These are phyloP conservation scores for Diplodia scrobiculata DNA, from an alignment of 2,329 filamentous ascomycete genomes.

Conservation along the genomic window DNA sequence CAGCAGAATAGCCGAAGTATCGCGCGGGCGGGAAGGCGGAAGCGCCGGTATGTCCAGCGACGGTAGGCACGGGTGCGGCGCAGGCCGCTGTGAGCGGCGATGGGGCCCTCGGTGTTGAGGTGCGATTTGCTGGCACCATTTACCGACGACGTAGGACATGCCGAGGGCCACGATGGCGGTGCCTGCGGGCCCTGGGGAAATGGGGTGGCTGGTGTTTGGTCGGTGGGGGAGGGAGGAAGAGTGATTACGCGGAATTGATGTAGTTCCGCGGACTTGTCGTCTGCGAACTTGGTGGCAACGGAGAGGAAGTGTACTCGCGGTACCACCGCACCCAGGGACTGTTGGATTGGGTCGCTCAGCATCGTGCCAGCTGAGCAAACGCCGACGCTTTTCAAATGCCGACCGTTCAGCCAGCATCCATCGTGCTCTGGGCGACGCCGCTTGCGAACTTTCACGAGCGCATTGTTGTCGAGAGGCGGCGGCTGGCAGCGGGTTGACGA, in stretches of 20 bases:
- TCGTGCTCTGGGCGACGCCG: slow-evolving; percentile 3
- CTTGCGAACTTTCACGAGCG: background rate
- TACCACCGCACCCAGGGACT: slow-evolving; percentile 36
- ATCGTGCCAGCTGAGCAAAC: background rate
- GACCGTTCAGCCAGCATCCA: background rate
- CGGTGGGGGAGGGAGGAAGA: background rate
- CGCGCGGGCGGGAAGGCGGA: slow-evolving; percentile 26
- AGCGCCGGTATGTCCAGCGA: slow-evolving; percentile 31
- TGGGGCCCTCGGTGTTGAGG: slow-evolving; percentile 42
- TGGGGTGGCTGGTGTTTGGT: background rate
- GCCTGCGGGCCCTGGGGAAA: slow-evolving; percentile 34
- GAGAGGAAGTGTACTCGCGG: slow-evolving; percentile 32
- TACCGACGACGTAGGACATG: slow-evolving; percentile 44
- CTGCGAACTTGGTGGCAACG: no score
- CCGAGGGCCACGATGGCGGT: slow-evolving; percentile 38
- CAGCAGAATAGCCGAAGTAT: background rate
- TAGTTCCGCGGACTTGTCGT: no score
- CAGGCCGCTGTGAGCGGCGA: slow-evolving; percentile 37
- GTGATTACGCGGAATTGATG: background rate
- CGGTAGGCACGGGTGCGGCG: slow-evolving; percentile 36
- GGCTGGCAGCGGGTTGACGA: no score
- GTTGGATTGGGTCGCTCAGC: slow-evolving; percentile 37
- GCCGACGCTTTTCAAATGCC: slow-evolving; percentile 17
- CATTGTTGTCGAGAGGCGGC: background rate
- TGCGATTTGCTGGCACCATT: slow-evolving; percentile 46